Percentiles rank a stretch among this genome's conserved stretches.
phyloP scores from a whole-genome alignment of 768 basidiomycete genomes.

The Dioszegia aurantiaca region DNA sequence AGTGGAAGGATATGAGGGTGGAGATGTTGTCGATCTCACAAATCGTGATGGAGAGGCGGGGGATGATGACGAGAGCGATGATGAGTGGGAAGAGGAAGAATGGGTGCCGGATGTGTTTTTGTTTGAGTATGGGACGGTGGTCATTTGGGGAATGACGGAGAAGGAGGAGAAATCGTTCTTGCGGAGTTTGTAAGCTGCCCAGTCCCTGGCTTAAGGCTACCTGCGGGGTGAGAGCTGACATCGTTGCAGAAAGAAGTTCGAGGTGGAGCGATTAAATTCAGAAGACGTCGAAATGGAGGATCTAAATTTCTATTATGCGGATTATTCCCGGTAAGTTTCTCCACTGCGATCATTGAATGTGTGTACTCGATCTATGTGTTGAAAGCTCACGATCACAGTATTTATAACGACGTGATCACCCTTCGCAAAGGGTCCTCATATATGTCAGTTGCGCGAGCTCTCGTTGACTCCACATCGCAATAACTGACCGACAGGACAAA shows the following conservation, averaged over 20 bases:
- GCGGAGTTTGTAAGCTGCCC: conserved; percentile 71
- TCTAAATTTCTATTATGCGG: conserved; percentile 92
- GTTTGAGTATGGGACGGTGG: conserved; percentile 90
- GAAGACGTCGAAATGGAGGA: conserved; percentile 95
- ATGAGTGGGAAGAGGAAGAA: conserved; percentile 50
- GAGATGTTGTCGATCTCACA: conserved; percentile 5
- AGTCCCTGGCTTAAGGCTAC: no score
- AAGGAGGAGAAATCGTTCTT: conserved; percentile 85
- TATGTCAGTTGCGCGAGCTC: conserved; percentile 66
- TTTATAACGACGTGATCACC: conserved; percentile 95
- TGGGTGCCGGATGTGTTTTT: conserved; percentile 72
- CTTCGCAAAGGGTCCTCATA: conserved; percentile 90
- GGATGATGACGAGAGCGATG: conserved; percentile 34
- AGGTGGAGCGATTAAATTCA: conserved; percentile 78
- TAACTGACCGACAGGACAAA: no score
- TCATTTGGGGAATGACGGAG: conserved; percentile 98
- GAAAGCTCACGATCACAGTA: conserved; percentile 57
- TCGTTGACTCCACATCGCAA: no score
- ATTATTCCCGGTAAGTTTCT: conserved; percentile 80
- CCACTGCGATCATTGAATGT: no score
- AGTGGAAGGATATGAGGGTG: conserved; percentile 51
- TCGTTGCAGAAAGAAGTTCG: conserved; percentile 76
- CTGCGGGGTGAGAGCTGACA: background rate
- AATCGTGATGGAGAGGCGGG: conserved; percentile 19
- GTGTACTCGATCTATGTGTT: no score